Conservation (phyloP, 208 protist genomes). For the Plasmodiophora brassicae region DNA sequence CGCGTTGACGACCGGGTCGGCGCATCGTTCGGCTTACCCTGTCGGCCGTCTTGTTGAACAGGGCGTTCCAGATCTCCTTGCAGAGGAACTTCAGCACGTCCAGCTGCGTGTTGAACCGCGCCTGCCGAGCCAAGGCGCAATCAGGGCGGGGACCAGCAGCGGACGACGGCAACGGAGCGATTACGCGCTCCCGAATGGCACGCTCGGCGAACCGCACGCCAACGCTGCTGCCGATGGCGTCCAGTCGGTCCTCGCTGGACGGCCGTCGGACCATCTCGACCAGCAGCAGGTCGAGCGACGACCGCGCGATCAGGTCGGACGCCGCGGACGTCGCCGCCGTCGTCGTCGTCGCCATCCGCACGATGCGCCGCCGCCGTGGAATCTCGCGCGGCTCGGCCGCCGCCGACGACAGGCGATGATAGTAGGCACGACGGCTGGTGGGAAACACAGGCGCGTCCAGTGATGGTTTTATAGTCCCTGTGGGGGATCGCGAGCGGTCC, state of each 20-base stretch:
- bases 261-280: background rate
- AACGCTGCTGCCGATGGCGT: background rate
- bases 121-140: background rate
- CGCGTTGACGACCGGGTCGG: too few relatives aligned
- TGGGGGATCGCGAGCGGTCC: background rate
- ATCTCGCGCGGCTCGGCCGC: too few relatives aligned
- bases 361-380: too few relatives aligned
- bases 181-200: background rate
- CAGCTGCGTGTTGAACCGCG: background rate
- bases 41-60: background rate
- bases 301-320: background rate
- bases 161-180: background rate
- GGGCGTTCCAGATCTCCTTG: constrained; percentile 1
- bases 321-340: too few relatives aligned
- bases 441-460: too few relatives aligned
- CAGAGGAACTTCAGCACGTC: constrained; percentile 20
- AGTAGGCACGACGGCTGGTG: too few relatives aligned
- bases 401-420: too few relatives aligned
- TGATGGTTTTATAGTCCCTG: too few relatives aligned
- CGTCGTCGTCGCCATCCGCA: too few relatives aligned
- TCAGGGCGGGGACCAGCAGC: background rate
- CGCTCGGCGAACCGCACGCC: background rate
- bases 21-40: too few relatives aligned
- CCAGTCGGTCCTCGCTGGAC: background rate
- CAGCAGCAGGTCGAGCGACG: background rate